phyloP scores from a whole-genome alignment of 441 rosid genomes.

The Francoa sonchifolia region DNA sequence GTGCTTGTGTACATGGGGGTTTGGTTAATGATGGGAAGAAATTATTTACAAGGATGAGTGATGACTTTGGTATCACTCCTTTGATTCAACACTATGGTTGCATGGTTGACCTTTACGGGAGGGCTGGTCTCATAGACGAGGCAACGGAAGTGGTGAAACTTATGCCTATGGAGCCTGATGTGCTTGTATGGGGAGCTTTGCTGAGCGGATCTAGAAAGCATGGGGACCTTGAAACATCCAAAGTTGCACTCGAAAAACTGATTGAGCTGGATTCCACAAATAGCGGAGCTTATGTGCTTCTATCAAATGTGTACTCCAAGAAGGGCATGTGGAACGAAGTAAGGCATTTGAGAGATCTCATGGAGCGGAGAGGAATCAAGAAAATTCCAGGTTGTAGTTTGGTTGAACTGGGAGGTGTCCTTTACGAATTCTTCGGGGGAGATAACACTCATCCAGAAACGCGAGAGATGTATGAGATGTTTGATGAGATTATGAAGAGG shows the following conservation, averaged over 20 bases:
- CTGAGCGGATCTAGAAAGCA: slow-evolving; percentile 48
- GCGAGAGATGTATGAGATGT: slow-evolving; percentile 40
- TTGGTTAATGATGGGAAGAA: slow-evolving; percentile 26
- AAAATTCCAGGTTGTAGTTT: slow-evolving; percentile 59
- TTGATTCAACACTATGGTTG: slow-evolving; percentile 63
- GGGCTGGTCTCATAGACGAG: slow-evolving; percentile 40
- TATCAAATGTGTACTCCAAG: slow-evolving; percentile 46
- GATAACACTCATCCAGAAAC: slow-evolving; percentile 39
- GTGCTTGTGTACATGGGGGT: slow-evolving; percentile 32
- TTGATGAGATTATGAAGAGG: slow-evolving; percentile 34
- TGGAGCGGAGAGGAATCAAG: slow-evolving; percentile 36
- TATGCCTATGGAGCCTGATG: slow-evolving; percentile 35
- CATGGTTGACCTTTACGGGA: slow-evolving; percentile 54
- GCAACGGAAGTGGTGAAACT: slow-evolving; percentile 38
- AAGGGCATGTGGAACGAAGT: slow-evolving; percentile 43
- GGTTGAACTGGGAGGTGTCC: slow-evolving; percentile 32
- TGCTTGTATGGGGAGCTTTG: slow-evolving; percentile 48
- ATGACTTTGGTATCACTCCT: slow-evolving; percentile 32
- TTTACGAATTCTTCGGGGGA: slow-evolving; percentile 52
- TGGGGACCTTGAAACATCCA: slow-evolving; percentile 30
- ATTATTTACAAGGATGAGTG: slow-evolving; percentile 34
- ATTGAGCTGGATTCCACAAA: slow-evolving; percentile 27
- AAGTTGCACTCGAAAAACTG: slow-evolving; percentile 38
- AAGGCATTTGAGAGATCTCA: slow-evolving; percentile 42
- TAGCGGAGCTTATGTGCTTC: slow-evolving; percentile 48